These are phyloP conservation scores for Coelastrella sp. DNA, from an alignment of 139 green algal species.

Conservation along the genomic window DNA sequence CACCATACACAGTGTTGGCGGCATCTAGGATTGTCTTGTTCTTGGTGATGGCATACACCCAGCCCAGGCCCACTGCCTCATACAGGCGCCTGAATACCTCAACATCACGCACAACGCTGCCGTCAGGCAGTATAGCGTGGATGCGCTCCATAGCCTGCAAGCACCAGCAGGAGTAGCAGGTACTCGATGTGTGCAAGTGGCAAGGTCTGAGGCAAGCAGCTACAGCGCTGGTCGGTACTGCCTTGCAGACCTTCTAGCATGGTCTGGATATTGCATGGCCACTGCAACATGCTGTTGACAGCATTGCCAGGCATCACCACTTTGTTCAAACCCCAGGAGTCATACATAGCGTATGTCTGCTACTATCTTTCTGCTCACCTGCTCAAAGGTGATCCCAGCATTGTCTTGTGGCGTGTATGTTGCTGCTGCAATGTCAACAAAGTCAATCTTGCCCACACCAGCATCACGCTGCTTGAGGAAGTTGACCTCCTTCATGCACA, in stretches of 20 bases:
- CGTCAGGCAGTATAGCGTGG: slow-evolving; percentile 88
- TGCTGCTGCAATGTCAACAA: slow-evolving; percentile 90
- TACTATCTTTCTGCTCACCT: slow-evolving; percentile 46
- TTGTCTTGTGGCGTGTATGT: slow-evolving; percentile 82
- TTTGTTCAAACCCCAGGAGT: not conserved
- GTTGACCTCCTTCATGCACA: slow-evolving; percentile 96
- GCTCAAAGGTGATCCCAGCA: slow-evolving; percentile 81
- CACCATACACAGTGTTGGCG: slow-evolving; percentile 81
- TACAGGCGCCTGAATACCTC: slow-evolving; percentile 89
- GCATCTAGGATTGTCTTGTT: not conserved
- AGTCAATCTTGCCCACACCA: slow-evolving; percentile 79
- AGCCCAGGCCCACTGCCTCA: slow-evolving; percentile 91
- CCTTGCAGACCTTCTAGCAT: too few species aligned
- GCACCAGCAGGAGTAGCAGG: too few species aligned
- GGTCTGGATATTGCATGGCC: too few species aligned
- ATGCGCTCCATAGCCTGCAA: slow-evolving; percentile 85
- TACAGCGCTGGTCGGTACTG: too few species aligned
- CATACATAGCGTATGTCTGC: not conserved
- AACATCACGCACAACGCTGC: slow-evolving; percentile 81
- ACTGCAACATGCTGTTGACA: not conserved
- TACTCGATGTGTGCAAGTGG: too few species aligned
- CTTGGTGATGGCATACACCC: slow-evolving; percentile 91
- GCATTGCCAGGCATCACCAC: not conserved
- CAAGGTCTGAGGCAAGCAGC: too few species aligned
- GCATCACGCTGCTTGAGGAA: slow-evolving; percentile 84